phyloP scores from a whole-genome alignment of 495 filamentous ascomycete genomes.

The Neurospora tetraspora region DNA sequence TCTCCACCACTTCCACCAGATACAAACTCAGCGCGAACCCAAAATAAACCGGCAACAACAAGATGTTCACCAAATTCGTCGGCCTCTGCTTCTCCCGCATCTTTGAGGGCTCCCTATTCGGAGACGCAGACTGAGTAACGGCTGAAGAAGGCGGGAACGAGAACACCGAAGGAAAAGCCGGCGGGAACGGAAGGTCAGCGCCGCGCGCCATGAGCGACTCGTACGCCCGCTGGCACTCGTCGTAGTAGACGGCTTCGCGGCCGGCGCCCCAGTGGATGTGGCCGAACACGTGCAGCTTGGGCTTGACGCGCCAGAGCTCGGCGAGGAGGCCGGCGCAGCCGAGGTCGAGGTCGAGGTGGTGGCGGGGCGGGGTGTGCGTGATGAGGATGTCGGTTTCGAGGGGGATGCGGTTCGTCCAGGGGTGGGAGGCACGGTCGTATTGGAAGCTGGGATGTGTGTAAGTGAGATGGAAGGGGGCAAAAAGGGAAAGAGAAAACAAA shows the following conservation, averaged over 20 bases:
- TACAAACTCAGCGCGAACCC: background rate
- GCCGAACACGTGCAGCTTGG: constrained; percentile 77
- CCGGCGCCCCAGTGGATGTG: constrained; percentile 72
- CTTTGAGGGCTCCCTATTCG: background rate
- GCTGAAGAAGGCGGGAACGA: background rate
- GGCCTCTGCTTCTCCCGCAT: background rate
- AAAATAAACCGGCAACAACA: background rate
- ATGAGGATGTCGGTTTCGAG: constrained; percentile 69
- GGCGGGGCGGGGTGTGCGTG: constrained; percentile 61
- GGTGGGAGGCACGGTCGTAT: constrained; percentile 29
- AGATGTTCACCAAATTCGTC: background rate
- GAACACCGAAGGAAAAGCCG: background rate
- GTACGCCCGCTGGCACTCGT: constrained; percentile 62
- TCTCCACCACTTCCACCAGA: background rate
- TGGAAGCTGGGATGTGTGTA: constrained; percentile 31
- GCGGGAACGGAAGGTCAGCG: background rate
- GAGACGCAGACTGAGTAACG: background rate
- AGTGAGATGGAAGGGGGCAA: background rate
- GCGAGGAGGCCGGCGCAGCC: constrained; percentile 68
- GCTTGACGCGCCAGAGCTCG: constrained; percentile 71
- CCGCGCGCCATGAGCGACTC: constrained; percentile 46
- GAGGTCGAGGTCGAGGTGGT: constrained; percentile 67
- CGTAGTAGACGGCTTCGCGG: constrained; percentile 62
- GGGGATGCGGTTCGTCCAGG: constrained; percentile 51
- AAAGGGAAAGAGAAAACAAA: background rate